Conservation (phyloP, 2,329 filamentous ascomycete species). For the Fusarium metavorans region DNA sequence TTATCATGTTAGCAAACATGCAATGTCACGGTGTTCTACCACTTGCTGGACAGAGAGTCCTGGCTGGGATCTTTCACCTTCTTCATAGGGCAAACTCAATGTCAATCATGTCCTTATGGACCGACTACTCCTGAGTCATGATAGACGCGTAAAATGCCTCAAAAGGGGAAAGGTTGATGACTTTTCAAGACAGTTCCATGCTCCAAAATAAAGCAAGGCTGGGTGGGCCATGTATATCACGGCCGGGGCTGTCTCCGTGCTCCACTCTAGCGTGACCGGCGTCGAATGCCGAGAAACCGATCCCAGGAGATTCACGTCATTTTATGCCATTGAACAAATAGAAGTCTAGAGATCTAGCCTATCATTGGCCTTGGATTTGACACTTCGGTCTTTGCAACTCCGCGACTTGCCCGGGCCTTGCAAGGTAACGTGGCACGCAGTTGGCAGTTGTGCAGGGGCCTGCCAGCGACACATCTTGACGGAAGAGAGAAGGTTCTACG, state of each 20-base stretch:
- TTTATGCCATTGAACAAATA: neutral
- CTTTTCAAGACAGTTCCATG: neutral
- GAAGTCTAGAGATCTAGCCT: neutral
- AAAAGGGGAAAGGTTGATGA: neutral
- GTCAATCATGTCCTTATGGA: neutral
- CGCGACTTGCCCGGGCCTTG: neutral
- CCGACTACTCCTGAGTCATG: neutral
- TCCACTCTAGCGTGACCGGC: slow-evolving; percentile 1
- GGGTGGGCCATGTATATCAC: neutral
- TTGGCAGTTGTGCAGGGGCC: neutral
- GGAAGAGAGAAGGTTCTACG: neutral
- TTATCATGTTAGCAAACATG: neutral
- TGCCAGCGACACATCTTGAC: neutral
- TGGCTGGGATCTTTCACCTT: neutral
- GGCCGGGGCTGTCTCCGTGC: neutral
- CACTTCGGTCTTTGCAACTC: neutral
- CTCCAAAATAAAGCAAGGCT: neutral
- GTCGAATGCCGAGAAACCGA: neutral
- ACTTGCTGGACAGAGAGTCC: too few relatives aligned
- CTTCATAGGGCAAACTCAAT: neutral
- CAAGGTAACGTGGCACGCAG: neutral
- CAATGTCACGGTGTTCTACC: neutral
- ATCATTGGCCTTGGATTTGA: neutral
- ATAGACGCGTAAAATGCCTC: neutral
- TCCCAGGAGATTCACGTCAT: neutral